Base-by-base conservation (phyloP, 2,329 filamentous ascomycete species). In the Cadophora gregata region DNA sequence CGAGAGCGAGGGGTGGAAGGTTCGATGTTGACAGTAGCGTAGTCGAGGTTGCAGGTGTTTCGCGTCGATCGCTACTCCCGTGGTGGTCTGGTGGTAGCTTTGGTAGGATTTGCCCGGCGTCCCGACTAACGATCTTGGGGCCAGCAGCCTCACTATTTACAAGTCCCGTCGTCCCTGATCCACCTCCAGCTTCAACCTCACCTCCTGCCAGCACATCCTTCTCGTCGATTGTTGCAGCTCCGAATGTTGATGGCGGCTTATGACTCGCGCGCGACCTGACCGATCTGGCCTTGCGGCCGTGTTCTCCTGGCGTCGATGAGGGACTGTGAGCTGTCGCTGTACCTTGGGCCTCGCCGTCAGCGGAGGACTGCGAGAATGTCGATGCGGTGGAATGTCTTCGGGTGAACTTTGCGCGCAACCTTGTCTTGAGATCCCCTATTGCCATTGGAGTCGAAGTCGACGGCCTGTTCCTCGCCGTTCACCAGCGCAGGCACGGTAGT, bases 361-460 rank as follows among this genome's bases (percentile, higher is more conserved):
- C 64, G n/a, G 64, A 67, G 14, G 64, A 69, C 36, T 70, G 64
- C 36, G 70, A 69, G 9, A 70, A 38, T 12, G 69, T 70, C 7
- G 72, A 71, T 48, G 72, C 65, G 2, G 67, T 69, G 56, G 72
- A 74, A 33, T 67, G 55, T 45, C 72, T 51, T 36, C 74, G 70
- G 56, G 62, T 70, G 66, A 75, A 74, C 53, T 71, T 73, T 24
- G 70, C 69, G 42, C 70, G 66, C 33, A 74, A 58, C 25, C 71
- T 67, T 45, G 67, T 67, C 64, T 70, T 75, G 29, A 75, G 67
- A 60, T 71, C 68, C 60, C 71, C 72, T 33, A 74, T 73, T 47
- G 71, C 71, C 74, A 74, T 75, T 65, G 67, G 19, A 21, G 42
- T 45, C 19, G 42, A 45, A 45, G 16, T 42, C 42, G 19, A 9